Evolutionary conservation across 805 yeast genomes (phyloP).

Genomic region (Wickerhamomyces xylosicus): DNA sequence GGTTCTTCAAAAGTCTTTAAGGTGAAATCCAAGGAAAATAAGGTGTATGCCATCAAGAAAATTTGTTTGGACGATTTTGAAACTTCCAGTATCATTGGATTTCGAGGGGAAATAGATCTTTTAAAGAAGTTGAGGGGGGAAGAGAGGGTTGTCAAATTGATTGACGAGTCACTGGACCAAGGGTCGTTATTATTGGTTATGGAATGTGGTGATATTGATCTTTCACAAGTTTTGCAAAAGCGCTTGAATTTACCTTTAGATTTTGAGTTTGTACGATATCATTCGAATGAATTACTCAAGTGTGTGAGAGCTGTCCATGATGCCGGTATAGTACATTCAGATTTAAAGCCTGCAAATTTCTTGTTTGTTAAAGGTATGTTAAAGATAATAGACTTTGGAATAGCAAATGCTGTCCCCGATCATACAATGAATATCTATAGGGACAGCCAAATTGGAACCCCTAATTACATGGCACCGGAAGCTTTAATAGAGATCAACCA

Average conservation of each 20-base stretch:
- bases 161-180: conserved; percentile 62
- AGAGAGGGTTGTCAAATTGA: conserved; percentile 66
- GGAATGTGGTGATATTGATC: conserved; percentile 93
- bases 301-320: conserved; percentile 87
- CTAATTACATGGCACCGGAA: conserved; percentile 98
- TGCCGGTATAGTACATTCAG: conserved; percentile 79
- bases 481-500: conserved; percentile 57
- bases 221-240: conserved; percentile 67
- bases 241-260: conserved; percentile 46
- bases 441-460: conserved; percentile 89
- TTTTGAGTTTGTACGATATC: conserved; percentile 67
- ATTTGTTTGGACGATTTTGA: conserved; percentile 79
- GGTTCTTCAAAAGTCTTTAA: conserved; percentile 89
- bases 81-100: conserved; percentile 59
- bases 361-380: conserved; percentile 73
- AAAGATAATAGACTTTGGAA: conserved; percentile 91
- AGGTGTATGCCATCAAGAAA: conserved; percentile 67
- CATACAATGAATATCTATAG: conserved; percentile 85
- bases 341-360: conserved; percentile 64
- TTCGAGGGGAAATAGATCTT: conserved; percentile 84
- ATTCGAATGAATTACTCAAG: conserved; percentile 64
- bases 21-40: conserved; percentile 48
- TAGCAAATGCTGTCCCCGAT: conserved; percentile 89
- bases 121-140: conserved; percentile 47
- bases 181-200: conserved; percentile 64